Conservation (phyloP, 2,329 filamentous ascomycete species). For the Colletotrichum godetiae region DNA sequence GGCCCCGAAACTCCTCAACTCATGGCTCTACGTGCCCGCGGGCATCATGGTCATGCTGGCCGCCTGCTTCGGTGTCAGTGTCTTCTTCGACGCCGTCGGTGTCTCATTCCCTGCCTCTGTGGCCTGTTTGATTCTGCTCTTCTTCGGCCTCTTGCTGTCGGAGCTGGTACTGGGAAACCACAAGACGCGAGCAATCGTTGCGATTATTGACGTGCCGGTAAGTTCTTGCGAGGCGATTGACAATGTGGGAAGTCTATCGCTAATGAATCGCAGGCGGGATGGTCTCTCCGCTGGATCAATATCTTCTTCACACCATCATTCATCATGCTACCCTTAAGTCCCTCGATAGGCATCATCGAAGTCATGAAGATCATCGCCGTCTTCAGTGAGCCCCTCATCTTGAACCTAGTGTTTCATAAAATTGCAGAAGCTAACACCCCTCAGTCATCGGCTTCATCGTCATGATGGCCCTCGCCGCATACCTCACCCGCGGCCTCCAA, state of each 20-base stretch:
- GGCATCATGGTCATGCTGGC: conserved; percentile 54
- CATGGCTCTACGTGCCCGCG: conserved; percentile 64
- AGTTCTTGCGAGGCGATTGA: conserved; percentile 18
- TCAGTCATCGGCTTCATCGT: conserved; percentile 66
- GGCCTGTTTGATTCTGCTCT: conserved; percentile 66
- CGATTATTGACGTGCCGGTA: conserved; percentile 65
- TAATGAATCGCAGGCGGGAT: conserved; percentile 58
- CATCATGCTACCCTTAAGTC: conserved; percentile 67
- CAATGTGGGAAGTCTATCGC: fast-evolving
- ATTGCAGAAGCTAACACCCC: not conserved
- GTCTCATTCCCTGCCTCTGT: conserved; percentile 71
- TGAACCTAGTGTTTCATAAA: fast-evolving
- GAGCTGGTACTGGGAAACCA: conserved; percentile 60
- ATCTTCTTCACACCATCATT: conserved; percentile 70
- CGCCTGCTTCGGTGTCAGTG: conserved; percentile 56
- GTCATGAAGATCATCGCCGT: conserved; percentile 70
- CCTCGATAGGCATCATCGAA: conserved; percentile 63
- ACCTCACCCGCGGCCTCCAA: conserved; percentile 65
- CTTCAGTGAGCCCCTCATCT: conserved; percentile 57
- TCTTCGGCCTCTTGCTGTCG: conserved; percentile 58
- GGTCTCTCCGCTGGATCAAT: conserved; percentile 69
- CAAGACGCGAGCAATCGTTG: conserved; percentile 59
- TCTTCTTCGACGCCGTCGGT: conserved; percentile 55
- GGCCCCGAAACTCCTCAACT: conserved; percentile 41
- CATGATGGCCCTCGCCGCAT: conserved; percentile 64